A percentile compares a stretch with the other conserved stretches of the same genome.
These are phyloP conservation scores for Apiotrichum montevideense DNA, from an alignment of 1,284 basidiomycete species.

Conservation along the genomic window DNA sequence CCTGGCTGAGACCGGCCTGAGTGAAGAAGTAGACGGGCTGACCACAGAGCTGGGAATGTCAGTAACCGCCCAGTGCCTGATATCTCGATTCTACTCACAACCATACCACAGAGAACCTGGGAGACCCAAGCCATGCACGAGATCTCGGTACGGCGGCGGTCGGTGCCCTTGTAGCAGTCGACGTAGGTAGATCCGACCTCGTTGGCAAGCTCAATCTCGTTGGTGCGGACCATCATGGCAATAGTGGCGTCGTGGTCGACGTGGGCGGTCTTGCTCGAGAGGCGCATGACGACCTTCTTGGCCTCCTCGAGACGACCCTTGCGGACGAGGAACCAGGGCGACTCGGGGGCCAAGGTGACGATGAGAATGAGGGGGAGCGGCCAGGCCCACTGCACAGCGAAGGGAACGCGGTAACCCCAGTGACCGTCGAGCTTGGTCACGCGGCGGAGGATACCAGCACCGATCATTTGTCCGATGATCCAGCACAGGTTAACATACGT, in stretches of 20 bases:
- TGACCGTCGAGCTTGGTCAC: slow-evolving; percentile 6
- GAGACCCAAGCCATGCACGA: slow-evolving; percentile 10
- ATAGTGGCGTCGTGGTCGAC: slow-evolving; percentile 31
- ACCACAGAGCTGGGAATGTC: slow-evolving; percentile 11
- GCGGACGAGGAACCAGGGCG: slow-evolving; percentile 35
- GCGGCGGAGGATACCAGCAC: slow-evolving; percentile 5
- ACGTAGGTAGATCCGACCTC: slow-evolving; percentile 17
- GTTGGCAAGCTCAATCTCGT: slow-evolving; percentile 29
- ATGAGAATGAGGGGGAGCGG: slow-evolving; percentile 26
- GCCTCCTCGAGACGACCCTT: slow-evolving; percentile 27
- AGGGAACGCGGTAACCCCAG: slow-evolving; percentile 43
- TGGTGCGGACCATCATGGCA: slow-evolving; percentile 44
- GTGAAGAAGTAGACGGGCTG: slow-evolving; percentile 25
- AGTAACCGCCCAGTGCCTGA: neutral
- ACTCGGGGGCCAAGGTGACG: slow-evolving; percentile 26
- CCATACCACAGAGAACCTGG: slow-evolving; percentile 24
- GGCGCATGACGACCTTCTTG: slow-evolving; percentile 14
- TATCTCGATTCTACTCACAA: slow-evolving; percentile 7
- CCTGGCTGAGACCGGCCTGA: slow-evolving; percentile 12
- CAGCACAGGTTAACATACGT: slow-evolving; percentile 45
- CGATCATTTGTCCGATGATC: slow-evolving; percentile 37
- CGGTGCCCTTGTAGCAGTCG: slow-evolving; percentile 29
- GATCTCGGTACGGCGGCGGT: slow-evolving; percentile 20
- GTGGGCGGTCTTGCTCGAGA: slow-evolving; percentile 13
- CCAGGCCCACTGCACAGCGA: slow-evolving; percentile 48